Percentiles rank a stretch among this genome's conserved stretches.
phyloP scores from a whole-genome alignment of 2,329 filamentous ascomycete genomes.

The Penicillium vulpinum region DNA sequence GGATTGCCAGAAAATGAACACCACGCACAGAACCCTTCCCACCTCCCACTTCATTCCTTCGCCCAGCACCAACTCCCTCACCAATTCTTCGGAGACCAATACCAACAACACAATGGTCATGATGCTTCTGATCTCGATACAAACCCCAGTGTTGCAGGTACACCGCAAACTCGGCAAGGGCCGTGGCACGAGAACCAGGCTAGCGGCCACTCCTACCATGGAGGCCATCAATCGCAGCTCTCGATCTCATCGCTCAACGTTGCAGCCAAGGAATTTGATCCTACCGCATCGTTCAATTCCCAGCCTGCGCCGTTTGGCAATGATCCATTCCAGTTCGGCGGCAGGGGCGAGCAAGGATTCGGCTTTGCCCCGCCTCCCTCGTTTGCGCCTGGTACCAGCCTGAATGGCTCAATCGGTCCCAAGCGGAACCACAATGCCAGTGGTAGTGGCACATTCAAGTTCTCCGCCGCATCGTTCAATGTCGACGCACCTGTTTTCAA shows the following conservation, averaged over 20 bases:
- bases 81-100: constrained; percentile 37
- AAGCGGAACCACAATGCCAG: constrained; percentile 17
- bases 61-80: constrained; percentile 35
- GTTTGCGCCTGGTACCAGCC: constrained; percentile 61
- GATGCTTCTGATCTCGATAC: constrained; percentile 69
- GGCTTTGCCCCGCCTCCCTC: constrained; percentile 60
- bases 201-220: constrained; percentile 36
- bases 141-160: constrained; percentile 70
- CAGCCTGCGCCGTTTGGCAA: constrained; percentile 46
- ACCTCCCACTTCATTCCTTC: constrained; percentile 22
- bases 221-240: constrained; percentile 65
- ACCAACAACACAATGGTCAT: constrained; percentile 38
- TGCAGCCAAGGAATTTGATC: constrained; percentile 81
- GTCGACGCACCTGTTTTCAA: constrained; percentile 77
- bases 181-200: constrained; percentile 38
- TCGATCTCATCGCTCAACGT: constrained; percentile 82
- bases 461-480: constrained; percentile 69
- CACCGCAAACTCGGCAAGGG: constrained; percentile 48
- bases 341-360: constrained; percentile 28
- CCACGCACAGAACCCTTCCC: constrained; percentile 25
- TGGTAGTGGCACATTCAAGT: constrained; percentile 55
- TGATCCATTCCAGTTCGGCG: constrained; percentile 45
- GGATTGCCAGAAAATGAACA: constrained; percentile 36
- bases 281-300: constrained; percentile 52
- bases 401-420: constrained; percentile 18